Evolutionary conservation across 352 stramenopile species (phyloP), one percentile per base, ranked within the genome.

Genomic region (Phytophthora agathidicida): DNA sequence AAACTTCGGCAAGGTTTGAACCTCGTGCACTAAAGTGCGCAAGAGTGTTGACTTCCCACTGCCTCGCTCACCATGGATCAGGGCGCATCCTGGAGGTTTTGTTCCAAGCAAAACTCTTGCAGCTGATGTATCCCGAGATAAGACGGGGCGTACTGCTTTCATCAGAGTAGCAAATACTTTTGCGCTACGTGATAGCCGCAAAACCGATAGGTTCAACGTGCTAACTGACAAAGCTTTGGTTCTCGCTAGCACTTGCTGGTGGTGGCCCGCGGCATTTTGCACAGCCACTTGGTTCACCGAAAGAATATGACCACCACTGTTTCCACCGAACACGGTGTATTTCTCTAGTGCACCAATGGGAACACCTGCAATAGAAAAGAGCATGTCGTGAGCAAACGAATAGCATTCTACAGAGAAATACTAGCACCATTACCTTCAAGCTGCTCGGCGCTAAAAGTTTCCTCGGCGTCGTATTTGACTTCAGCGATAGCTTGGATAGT

Each of bases 11-110:
- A 73, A 72, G 2, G 37, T 49, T 32, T 64, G 32, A 17, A 87
- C 22, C 22, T 85, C 52, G 10, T 83, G 49, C 4, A 70, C 61
- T 6, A 91, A 59, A 27, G 83, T 63, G 5, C 68, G 58, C 28
- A 93, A 33, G 26, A 95, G 53, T 9, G 83, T 92, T 31, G 87
- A 85, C 58, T 96, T 96, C 8, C 88, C 88, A 27, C 72, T 88
- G 17, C 87, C 87, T 43, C 79, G 70, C 27, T 86, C 77, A n/a
- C 88, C 88, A 54, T 88, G 69, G 13, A 96, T 20, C 22, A 96
- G 65, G 13, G 83, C 67, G 3, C 73, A 93, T 0, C 83, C 83
- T 3, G 86, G 68, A 10, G 83, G 64, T 26, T 75, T 80, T 7
- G 77, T 72, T 5, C 82, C 81, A 17, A 94, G 44, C 7, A 91